A percentile compares a stretch with the other conserved stretches of the same genome.
Conservation (phyloP, 257 asterid species). For the Cynanchum wilfordii region DNA sequence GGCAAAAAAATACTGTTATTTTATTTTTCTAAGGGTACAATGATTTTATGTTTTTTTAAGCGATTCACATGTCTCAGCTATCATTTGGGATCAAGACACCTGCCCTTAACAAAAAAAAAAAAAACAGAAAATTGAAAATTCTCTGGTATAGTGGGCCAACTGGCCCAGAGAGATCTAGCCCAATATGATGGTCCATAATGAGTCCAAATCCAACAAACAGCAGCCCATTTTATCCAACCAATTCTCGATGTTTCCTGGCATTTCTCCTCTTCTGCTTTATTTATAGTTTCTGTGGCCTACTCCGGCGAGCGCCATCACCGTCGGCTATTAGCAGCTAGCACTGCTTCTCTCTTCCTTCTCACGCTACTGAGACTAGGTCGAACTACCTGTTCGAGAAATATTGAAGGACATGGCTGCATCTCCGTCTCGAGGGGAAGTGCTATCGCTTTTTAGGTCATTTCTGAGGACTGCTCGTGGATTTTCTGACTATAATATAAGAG, state of each 20-base stretch:
- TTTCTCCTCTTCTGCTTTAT: neutral
- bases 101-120: too few relatives aligned
- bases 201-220: neutral
- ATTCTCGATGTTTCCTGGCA: neutral
- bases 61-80: too few relatives aligned
- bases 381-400: neutral
- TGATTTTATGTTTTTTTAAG: too few relatives aligned
- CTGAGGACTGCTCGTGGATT: slow-evolving; percentile 68
- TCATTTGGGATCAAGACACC: too few relatives aligned
- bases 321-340: neutral
- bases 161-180: neutral
- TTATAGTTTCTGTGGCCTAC: neutral
- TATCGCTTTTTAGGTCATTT: slow-evolving; percentile 66
- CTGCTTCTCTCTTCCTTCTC: neutral
- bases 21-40: too few relatives aligned
- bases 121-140: too few relatives aligned
- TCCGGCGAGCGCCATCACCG: neutral
- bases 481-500: slow-evolving; percentile 79
- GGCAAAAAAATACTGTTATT: too few relatives aligned
- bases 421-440: slow-evolving; percentile 61
- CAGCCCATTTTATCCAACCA: neutral
- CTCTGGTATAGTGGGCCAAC: neutral
- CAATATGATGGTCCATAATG: neutral
- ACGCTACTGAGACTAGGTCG: neutral
- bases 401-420: slow-evolving; percentile 35